Conservation (phyloP, 257 asterid genomes). For the Misopates orontium region DNA sequence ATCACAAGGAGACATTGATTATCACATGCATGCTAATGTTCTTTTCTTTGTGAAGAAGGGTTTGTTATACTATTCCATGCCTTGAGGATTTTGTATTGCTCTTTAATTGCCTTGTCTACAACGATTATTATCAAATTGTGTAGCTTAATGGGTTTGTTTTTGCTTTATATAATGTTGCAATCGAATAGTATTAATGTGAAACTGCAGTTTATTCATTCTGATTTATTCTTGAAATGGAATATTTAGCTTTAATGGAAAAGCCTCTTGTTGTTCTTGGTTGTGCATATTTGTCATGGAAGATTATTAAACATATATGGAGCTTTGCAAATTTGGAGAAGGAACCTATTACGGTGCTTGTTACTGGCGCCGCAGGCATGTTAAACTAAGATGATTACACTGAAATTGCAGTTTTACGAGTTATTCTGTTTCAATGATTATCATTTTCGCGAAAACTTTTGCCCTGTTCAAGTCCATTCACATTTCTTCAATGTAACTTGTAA, state of each 20-base stretch:
- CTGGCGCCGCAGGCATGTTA: conserved; percentile 88
- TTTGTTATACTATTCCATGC: conserved; percentile 53
- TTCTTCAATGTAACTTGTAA: too few relatives aligned
- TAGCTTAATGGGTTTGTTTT: background rate
- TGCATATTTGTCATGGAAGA: conserved; percentile 64
- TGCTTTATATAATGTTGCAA: conserved; percentile 16
- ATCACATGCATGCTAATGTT: conserved; percentile 30
- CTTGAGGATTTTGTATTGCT: conserved; percentile 60
- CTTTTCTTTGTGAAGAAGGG: conserved; percentile 56
- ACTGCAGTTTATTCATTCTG: background rate
- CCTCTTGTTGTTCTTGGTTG: conserved; percentile 61
- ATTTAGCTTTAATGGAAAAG: conserved; percentile 45
- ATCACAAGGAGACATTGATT: too few relatives aligned
- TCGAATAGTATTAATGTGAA: background rate
- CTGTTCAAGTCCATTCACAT: background rate
- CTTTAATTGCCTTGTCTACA: conserved; percentile 31
- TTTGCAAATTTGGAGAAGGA: conserved; percentile 46
- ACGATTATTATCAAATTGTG: conserved; percentile 7
- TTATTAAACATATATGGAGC: conserved; percentile 55
- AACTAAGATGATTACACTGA: background rate
- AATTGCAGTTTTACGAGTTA: background rate
- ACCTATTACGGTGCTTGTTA: conserved; percentile 65
- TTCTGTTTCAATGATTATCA: background rate
- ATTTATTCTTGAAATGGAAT: conserved; percentile 38
- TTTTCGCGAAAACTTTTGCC: background rate